Base-by-base conservation (phyloP, 164 flowering plant species). In the Saururus chinensis region DNA sequence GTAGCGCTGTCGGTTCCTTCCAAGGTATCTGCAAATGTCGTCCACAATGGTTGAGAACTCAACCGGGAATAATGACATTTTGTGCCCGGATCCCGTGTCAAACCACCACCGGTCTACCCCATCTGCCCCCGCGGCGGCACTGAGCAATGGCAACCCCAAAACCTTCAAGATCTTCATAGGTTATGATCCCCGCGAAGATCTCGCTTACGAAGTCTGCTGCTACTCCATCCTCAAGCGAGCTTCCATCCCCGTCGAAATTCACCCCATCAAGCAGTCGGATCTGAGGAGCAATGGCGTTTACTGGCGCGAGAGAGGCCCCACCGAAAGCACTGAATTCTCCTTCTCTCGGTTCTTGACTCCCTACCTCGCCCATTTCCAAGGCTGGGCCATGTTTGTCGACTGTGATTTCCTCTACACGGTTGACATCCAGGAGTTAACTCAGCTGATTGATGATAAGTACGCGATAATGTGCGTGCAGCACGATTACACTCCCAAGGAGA, bases 381-480 rank as follows among this genome's bases (percentile, higher is more conserved):
- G 97, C 2, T 92, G 96, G 97, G 96, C 96, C 0, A 76, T 92
- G 96, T 92, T 92, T 68, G 90, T 92, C 13, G 98, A 92, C 53
- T 92, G 98, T 61, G 98, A 92, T 68, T 88, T 92, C 65, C 83
- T 92, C 19, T 92, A 89, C 68, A 74, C 85, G 17, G 77, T 75
- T n/a, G 98, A 92, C 63, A 76, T 92, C 26, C 86, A 88, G 75
- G 85, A 89, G 65, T 62, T 92, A 53, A 71, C 61, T 0, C 88
- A 83, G n/a, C 61, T 89, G 72, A 73, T 85, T 25, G 95, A 92
- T 65, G 92, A 92, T 6, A 82, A 76, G 54, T 88, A 74, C 57
- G 98, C 98, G 0, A 56, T 89, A 1, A 88, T 89, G 98, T 89
- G 98, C 56, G 98, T 92, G 48, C 93, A 89, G n/a, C 97, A 89